These are phyloP conservation scores for Penicillium paneum DNA, from an alignment of 2,329 filamentous ascomycete genomes.

Conservation along the genomic window DNA sequence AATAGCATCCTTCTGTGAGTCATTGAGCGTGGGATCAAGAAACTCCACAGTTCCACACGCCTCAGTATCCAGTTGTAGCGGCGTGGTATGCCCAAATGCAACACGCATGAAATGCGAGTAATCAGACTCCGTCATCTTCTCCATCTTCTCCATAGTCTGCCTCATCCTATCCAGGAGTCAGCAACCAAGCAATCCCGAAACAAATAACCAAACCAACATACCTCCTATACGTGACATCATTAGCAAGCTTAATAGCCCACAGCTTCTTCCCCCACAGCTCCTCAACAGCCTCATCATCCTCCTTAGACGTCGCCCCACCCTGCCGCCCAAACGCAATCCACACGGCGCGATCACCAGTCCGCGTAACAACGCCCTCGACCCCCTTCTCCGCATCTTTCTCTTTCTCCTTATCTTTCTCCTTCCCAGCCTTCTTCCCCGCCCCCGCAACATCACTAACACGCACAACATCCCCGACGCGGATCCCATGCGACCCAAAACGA, in stretches of 20 bases:
- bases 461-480: constrained; percentile 49
- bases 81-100: constrained; percentile 58
- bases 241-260: constrained; percentile 65
- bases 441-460: constrained; percentile 40
- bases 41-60: constrained; percentile 50
- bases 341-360: constrained; percentile 42
- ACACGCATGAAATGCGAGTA: constrained; percentile 59
- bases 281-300: constrained; percentile 44
- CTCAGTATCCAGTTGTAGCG: constrained; percentile 50
- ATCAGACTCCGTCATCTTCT: constrained; percentile 55
- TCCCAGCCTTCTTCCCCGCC: constrained; percentile 29
- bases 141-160: constrained; percentile 60
- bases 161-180: constrained; percentile 50
- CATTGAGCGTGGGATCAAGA: constrained; percentile 56
- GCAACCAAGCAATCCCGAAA: constrained; percentile 5
- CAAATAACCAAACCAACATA: constrained; percentile 28
- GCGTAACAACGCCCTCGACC: constrained; percentile 48
- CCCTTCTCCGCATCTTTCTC: constrained; percentile 30
- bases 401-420: constrained; percentile 35
- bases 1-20: constrained; percentile 62
- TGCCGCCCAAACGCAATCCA: constrained; percentile 47
- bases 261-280: constrained; percentile 56
- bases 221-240: constrained; percentile 64
- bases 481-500: constrained; percentile 46
- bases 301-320: constrained; percentile 35